Conservation (phyloP, 2,329 filamentous ascomycete genomes). For the Fusarium nelsonii region DNA sequence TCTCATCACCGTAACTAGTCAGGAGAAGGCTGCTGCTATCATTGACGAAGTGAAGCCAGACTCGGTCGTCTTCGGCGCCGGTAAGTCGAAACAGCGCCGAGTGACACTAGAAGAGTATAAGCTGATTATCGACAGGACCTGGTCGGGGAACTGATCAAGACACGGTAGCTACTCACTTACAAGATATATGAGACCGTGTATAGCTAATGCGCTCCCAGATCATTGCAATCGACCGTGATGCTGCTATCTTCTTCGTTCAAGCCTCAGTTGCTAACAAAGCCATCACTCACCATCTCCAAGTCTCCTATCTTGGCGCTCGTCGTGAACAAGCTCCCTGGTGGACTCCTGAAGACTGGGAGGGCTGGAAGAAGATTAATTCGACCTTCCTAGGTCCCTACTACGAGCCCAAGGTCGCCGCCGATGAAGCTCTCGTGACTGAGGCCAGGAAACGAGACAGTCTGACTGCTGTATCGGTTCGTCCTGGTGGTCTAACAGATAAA, state of each 20-base stretch:
- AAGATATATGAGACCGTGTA: neutral
- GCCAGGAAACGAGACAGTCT: constrained; percentile 54
- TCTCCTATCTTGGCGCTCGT: constrained; percentile 68
- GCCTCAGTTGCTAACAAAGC: constrained; percentile 42
- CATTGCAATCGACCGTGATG: constrained; percentile 46
- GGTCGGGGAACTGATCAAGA: constrained; percentile 57
- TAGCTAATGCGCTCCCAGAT: constrained; percentile 36
- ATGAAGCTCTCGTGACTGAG: constrained; percentile 63
- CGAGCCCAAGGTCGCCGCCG: constrained; percentile 67
- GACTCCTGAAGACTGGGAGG: constrained; percentile 59
- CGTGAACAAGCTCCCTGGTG: constrained; percentile 64
- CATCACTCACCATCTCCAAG: constrained; percentile 69
- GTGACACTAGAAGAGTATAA: constrained; percentile 2
- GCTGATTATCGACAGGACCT: constrained; percentile 39
- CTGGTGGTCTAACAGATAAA: constrained; percentile 61
- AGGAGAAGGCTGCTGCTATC: constrained; percentile 67
- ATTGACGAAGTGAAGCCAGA: constrained; percentile 69
- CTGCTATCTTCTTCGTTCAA: constrained; percentile 42
- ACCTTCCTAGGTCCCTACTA: constrained; percentile 62
- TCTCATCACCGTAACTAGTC: constrained; percentile 72
- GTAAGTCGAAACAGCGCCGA: constrained; percentile 12
- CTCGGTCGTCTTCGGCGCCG: constrained; percentile 74
- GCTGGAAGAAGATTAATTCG: constrained; percentile 53
- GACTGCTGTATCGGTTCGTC: constrained; percentile 62
- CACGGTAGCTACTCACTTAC: constrained; percentile 29